Evolutionary conservation across 164 flowering plant genomes (phyloP), one percentile per base, ranked within the genome.

Genomic region (Tetracentron sinense): DNA sequence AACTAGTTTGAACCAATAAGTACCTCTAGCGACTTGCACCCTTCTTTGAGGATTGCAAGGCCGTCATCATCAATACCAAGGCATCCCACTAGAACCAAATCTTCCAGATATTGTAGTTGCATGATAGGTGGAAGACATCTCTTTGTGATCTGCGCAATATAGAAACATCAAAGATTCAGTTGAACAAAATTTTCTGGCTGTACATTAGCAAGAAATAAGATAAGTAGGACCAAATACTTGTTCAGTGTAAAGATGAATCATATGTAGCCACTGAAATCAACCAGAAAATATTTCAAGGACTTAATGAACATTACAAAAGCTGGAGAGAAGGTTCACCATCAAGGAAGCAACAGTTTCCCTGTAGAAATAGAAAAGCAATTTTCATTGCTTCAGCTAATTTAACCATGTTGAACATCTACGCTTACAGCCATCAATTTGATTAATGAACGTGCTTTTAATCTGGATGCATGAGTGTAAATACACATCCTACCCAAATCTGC

Each of bases 51-150:
- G 42, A 65, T 74, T 21, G 68, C 70, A 71, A 86, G 88, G 76
- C 84, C 79, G 50, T 82, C 85, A 73, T 88, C 91, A 72, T 86
- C 86, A 26, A 92, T 81, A 38, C 82, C 85, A 64, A 78, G 77
- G 70, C 98, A 92, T n/a, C 98, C 98, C 65, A 78, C 84, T 15
- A 92, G 67, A 72, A 74, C 68, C 80, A 92, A 73, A 54, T 88
- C 89, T 65, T 88, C 92, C 22, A 92, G 87, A 66, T 79, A n/a
- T 51, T 77, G 80, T 56, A 92, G 72, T 56, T 86, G 75, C 59
- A 84, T 58, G 62, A 92, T 77, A 52, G 83, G 65, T 14, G 83
- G 81, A 42, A 92, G 71, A 67, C 96, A 87, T 71, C 83, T 75
- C 19, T 79, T 76, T 21, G 96, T 85, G 59, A 92, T 85, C 98